A percentile compares a stretch with the other conserved stretches of the same genome.
These are phyloP conservation scores for Ceratobasidium sp. DNA, from an alignment of 1,284 basidiomycete genomes.

Conservation along the genomic window DNA sequence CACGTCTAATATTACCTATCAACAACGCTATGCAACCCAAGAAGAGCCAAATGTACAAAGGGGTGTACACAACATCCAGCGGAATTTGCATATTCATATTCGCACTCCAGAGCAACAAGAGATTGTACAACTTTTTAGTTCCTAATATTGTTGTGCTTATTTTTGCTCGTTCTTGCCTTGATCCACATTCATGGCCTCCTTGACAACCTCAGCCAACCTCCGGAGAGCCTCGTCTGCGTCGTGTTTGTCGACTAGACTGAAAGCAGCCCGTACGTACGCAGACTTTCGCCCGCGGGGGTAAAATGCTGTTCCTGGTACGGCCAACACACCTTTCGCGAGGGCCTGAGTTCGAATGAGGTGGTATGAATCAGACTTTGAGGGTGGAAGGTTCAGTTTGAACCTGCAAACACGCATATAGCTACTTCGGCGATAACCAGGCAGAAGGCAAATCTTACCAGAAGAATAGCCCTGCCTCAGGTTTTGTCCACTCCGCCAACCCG, in stretches of 20 bases:
- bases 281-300: constrained; percentile 72
- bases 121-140: too few relatives aligned
- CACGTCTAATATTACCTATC: too few relatives aligned
- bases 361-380: constrained; percentile 70
- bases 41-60: too few relatives aligned
- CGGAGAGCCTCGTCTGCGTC: constrained; percentile 77
- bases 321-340: constrained; percentile 82
- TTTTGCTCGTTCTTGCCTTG: constrained; percentile 47
- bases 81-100: too few relatives aligned
- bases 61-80: too few relatives aligned
- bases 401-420: constrained; percentile 50
- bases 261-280: constrained; percentile 79
- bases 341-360: constrained; percentile 81
- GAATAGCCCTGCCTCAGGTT: constrained; percentile 91
- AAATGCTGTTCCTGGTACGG: constrained; percentile 84
- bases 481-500: constrained; percentile 82
- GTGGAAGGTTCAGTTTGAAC: constrained; percentile 68
- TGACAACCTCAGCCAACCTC: constrained; percentile 69
- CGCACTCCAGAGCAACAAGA: too few relatives aligned
- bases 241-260: constrained; percentile 74
- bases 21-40: too few relatives aligned
- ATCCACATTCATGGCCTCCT: constrained; percentile 46
- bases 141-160: too few relatives aligned
- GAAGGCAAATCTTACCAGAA: constrained; percentile 68
- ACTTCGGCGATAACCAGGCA: constrained; percentile 16